A percentile compares a stretch with the other conserved stretches of the same genome.
Conservation (phyloP, 805 yeast genomes). For the Saccharomyces cerevisiae region DNA sequence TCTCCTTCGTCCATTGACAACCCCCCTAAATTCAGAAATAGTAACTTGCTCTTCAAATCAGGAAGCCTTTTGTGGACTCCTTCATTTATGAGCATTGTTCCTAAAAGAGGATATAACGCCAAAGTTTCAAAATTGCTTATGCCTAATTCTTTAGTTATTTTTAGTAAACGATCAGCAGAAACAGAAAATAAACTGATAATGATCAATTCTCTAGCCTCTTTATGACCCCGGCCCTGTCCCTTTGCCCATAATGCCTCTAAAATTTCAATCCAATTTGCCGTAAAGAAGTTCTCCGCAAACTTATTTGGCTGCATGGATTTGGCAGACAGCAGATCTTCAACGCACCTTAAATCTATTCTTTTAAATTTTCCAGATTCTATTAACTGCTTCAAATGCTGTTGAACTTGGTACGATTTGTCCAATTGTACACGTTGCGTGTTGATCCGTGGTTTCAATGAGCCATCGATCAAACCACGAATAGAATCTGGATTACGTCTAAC, state of each 20-base stretch:
- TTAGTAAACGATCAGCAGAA: constrained; percentile 36
- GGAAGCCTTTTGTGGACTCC: constrained; percentile 42
- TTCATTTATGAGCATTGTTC: constrained; percentile 44
- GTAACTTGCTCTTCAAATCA: constrained; percentile 43
- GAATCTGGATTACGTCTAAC: constrained; percentile 34
- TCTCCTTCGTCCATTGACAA: not conserved
- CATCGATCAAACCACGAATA: constrained; percentile 49
- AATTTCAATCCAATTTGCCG: constrained; percentile 47
- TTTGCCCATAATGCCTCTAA: constrained; percentile 51
- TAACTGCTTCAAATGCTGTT: constrained; percentile 41
- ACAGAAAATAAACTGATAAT: constrained; percentile 45
- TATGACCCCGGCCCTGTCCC: constrained; percentile 47
- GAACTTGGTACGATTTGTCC: constrained; percentile 37
- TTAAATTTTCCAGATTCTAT: constrained; percentile 42
- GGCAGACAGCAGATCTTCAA: constrained; percentile 35
- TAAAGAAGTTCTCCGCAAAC: constrained; percentile 51
- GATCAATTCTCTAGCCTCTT: constrained; percentile 40
- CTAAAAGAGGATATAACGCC: constrained; percentile 44
- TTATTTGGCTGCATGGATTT: constrained; percentile 19
- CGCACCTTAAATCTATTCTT: constrained; percentile 37
- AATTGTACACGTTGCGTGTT: constrained; percentile 27
- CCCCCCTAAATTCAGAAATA: constrained; percentile 32
- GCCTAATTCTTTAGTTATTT: constrained; percentile 36
- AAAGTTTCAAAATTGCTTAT: constrained; percentile 38
- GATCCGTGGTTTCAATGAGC: constrained; percentile 32